These are phyloP conservation scores for Gossypium raimondii DNA, from an alignment of 345 rosid species.

Conservation along the genomic window DNA sequence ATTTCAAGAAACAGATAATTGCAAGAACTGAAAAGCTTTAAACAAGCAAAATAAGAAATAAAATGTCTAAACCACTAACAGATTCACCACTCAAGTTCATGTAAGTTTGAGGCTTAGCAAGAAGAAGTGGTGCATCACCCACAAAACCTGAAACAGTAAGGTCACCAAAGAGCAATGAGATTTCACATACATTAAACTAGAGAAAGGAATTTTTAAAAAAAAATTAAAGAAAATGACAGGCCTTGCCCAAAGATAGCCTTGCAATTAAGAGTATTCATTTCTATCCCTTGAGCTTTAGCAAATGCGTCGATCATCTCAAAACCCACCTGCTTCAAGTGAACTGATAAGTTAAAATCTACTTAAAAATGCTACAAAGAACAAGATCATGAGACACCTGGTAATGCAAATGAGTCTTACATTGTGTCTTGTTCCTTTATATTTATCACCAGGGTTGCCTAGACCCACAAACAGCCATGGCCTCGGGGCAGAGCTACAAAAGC, in stretches of 20 bases:
- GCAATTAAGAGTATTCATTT: slow-evolving; percentile 44
- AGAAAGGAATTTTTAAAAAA: neutral
- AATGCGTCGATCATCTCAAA: slow-evolving; percentile 76
- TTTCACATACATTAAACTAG: neutral
- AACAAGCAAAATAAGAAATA: neutral
- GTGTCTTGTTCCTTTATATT: slow-evolving; percentile 74
- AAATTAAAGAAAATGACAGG: slow-evolving; percentile 1
- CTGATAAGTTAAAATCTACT: neutral
- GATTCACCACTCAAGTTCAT: slow-evolving; percentile 99
- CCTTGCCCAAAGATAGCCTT: slow-evolving; percentile 81
- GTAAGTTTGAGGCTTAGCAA: slow-evolving; percentile 82
- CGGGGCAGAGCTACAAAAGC: slow-evolving; percentile 46
- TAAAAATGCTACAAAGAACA: slow-evolving; percentile 11
- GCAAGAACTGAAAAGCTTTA: neutral
- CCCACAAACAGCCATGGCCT: slow-evolving; percentile 84
- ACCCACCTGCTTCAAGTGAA: slow-evolving; percentile 49
- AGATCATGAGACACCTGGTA: neutral
- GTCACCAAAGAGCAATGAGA: slow-evolving; percentile 12
- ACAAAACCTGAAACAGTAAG: slow-evolving; percentile 42
- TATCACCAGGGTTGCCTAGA: slow-evolving; percentile 86
- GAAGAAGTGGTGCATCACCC: slow-evolving; percentile 49
- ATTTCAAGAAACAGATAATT: neutral
- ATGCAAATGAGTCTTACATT: slow-evolving; percentile 39
- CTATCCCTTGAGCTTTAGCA: slow-evolving; percentile 56
- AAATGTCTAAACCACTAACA: slow-evolving; percentile 31